Base-by-base conservation (phyloP, 768 basidiomycete genomes). In the Xanthoconium purpureum region DNA sequence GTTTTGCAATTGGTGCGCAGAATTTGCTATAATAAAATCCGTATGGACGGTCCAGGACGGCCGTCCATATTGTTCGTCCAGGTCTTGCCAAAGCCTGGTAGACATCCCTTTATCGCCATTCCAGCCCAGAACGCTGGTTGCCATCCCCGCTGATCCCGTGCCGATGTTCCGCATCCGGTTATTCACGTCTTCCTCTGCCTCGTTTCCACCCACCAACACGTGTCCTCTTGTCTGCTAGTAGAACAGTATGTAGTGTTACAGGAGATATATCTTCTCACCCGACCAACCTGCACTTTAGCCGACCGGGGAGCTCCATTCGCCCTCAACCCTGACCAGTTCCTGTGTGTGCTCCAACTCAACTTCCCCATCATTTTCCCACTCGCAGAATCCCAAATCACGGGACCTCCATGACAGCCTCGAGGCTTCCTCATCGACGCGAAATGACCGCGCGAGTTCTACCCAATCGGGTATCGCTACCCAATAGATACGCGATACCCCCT, bases 401-500 rank as follows among this genome's bases (percentile, higher is more conserved):
- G 67, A 66, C 66, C 48, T 57, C 49, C 38, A 38, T 38, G 10
- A 13, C 51, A 52, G 67, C 67, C 68, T 69, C 66, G 69, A 69
- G 68, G 68, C 68, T 46, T 52, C 55, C 58, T 57, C 50, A 50
- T 51, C 32, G 42, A 52, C 62, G 63, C 67, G 67, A 68, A 58
- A 69, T 69, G 67, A 69, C 66, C 68, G 67, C 69, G 66, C 54
- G 67, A 68, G 48, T 44, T 13, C 2, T 5, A 3, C 60, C 38
- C 15, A 32, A 59, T 63, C 55, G 38, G 60, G 63, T 42, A 58
- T 33, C 32, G 35, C 47, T 24, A 12, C 24, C 24, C 24, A 24
- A 24, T 24, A 24, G 24, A 24, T 24, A 4, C 24, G 4, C 24
- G n/a, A 24, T 24, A 24, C 24, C 24, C 24, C 24, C 24, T 4